phyloP scores from a whole-genome alignment of 768 basidiomycete genomes.

The Lentinula boryana region DNA sequence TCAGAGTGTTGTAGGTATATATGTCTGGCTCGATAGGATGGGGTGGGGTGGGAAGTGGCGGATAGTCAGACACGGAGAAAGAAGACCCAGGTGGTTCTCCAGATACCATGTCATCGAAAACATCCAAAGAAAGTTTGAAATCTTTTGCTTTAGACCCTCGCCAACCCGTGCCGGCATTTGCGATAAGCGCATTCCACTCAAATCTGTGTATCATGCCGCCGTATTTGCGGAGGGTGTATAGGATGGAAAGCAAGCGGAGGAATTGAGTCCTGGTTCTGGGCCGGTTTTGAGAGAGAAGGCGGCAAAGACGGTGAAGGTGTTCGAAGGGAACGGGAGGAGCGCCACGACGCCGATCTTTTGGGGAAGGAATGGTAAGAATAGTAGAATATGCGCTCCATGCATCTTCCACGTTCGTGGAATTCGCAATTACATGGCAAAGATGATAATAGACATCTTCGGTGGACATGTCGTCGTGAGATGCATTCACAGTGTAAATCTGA shows the following conservation, averaged over 20 bases:
- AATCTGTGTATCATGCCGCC: slow-evolving; percentile 51
- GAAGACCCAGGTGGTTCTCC: slow-evolving; percentile 36
- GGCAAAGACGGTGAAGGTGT: slow-evolving; percentile 59
- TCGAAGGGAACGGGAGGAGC: slow-evolving; percentile 26
- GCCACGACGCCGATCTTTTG: slow-evolving; percentile 11
- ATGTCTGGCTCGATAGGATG: slow-evolving; percentile 49
- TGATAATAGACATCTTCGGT: slow-evolving; percentile 6
- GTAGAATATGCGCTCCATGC: slow-evolving; percentile 38
- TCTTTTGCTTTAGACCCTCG: slow-evolving; percentile 52
- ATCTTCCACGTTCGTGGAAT: slow-evolving; percentile 16
- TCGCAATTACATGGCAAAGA: slow-evolving; percentile 15
- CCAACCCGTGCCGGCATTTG: slow-evolving; percentile 60
- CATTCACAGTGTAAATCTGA: not conserved
- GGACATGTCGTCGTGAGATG: not conserved
- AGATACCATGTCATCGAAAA: slow-evolving; percentile 56
- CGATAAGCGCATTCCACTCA: slow-evolving; percentile 76
- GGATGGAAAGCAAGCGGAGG: slow-evolving; percentile 61
- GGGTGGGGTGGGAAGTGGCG: slow-evolving; percentile 10
- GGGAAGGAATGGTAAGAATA: slow-evolving; percentile 24
- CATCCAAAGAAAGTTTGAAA: slow-evolving; percentile 52
- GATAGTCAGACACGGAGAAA: slow-evolving; percentile 7
- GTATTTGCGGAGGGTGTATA: slow-evolving; percentile 48
- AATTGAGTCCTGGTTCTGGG: slow-evolving; percentile 58
- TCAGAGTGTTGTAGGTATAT: slow-evolving; percentile 62
- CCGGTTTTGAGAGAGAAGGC: slow-evolving; percentile 45